Evolutionary conservation across 2,329 filamentous ascomycete genomes (phyloP), one percentile per base, ranked within the genome.

Genomic region (Sporothrix curviconia): DNA sequence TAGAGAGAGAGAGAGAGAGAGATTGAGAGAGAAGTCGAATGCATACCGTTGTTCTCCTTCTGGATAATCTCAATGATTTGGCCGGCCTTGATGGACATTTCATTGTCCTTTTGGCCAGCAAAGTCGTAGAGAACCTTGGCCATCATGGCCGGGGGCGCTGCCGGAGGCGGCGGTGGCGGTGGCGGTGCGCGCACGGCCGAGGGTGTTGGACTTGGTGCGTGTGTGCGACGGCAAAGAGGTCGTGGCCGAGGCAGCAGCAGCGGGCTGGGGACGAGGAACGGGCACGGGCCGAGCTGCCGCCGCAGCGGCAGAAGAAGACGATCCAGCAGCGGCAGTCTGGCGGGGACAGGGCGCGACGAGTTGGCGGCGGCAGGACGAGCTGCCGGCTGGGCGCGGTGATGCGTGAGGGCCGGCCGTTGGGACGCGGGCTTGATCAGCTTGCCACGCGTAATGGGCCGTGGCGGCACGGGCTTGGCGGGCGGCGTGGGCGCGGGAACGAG

Each of bases 21-120:
- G n/a, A n/a, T n/a, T n/a, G n/a, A n/a, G n/a, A n/a, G n/a, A n/a
- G n/a, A n/a, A n/a, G n/a, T n/a, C n/a, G n/a, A n/a, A n/a, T n/a
- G n/a, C n/a, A n/a, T n/a, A 96, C 92, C 94, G 69, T 97, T 97
- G 70, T 82, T 86, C 73, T 96, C 92, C 73, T 96, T 96, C 68
- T 94, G 87, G n/a, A 95, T 82, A 67, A 99, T 85, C 70, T 95
- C 84, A 55, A 99, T 82, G 50, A 96, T 72, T 62, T 97, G 89
- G 52, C 88, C 91, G 51, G 88, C 85, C 58, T 71, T 81, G 62
- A 99, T 82, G 15, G 87, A 86, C 53, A 99, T 78, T 72, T 97
- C 92, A 64, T 95, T 96, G 58, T 86, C 83, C 62, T 82, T 89
- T 64, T 92, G 87, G 15, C 91, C 91, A 56, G 78, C 81, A 70